Conservation (phyloP, 495 filamentous ascomycete species). For the Penicillium chermesinum region DNA sequence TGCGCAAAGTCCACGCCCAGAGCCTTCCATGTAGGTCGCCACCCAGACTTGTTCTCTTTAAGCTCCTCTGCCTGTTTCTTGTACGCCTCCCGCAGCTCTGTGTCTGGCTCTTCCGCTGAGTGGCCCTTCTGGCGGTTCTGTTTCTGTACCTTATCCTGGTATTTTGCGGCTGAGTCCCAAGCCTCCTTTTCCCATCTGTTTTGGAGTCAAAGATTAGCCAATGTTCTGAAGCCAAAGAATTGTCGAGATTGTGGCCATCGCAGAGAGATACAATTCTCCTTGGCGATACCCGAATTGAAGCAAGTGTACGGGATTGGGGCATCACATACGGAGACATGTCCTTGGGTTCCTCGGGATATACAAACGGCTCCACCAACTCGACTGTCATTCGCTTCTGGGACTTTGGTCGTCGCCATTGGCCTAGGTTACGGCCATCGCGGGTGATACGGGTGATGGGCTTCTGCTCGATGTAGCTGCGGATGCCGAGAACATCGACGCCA, state of each 20-base stretch:
- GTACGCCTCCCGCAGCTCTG: conserved; percentile 23
- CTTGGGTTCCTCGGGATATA: conserved; percentile 65
- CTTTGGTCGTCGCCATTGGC: conserved; percentile 51
- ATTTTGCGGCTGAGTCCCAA: conserved; percentile 32
- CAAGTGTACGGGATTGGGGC: not conserved
- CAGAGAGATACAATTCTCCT: not conserved
- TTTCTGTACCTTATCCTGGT: conserved; percentile 23
- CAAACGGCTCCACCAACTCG: conserved; percentile 76
- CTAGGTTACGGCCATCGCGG: conserved; percentile 36
- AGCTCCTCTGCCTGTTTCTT: conserved; percentile 56
- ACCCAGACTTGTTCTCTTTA: conserved; percentile 35
- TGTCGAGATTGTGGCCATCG: not conserved
- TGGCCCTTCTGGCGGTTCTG: conserved; percentile 22
- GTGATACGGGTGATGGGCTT: conserved; percentile 47
- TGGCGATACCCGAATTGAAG: not conserved
- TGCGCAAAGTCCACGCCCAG: conserved; percentile 29
- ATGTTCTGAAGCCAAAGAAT: not conserved
- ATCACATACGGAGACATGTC: conserved; percentile 50
- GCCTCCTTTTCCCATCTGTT: conserved; percentile 49
- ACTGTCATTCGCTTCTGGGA: conserved; percentile 86
- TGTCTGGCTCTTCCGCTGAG: conserved; percentile 26
- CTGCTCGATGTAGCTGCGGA: conserved; percentile 77
- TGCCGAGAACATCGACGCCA: conserved; percentile 55
- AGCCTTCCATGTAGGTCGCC: conserved; percentile 46
- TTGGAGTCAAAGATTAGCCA: conserved; percentile 8